Conservation (phyloP, 2,329 filamentous ascomycete species). For the Coniochaeta sp. region DNA sequence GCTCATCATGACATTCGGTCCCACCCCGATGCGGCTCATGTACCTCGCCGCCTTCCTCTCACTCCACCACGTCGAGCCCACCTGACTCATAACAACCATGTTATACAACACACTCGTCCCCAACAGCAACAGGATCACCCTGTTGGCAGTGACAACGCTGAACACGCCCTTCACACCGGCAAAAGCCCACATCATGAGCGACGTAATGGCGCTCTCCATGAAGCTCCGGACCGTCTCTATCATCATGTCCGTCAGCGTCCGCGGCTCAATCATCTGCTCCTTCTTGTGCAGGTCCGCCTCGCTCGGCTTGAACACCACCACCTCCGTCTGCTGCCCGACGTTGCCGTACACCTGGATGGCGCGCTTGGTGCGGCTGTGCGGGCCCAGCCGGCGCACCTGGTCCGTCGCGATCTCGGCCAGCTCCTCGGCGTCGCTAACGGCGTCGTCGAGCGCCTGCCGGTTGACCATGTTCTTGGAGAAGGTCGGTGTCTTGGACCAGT, state of each 20-base stretch:
- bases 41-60: conserved; percentile 75
- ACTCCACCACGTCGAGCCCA: conserved; percentile 73
- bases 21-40: conserved; percentile 75
- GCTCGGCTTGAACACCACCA: conserved; percentile 51
- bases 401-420: conserved; percentile 70
- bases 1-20: conserved; percentile 73
- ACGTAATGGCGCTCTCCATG: conserved; percentile 66
- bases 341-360: conserved; percentile 75
- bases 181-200: conserved; percentile 70
- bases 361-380: conserved; percentile 67
- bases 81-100: conserved; percentile 64
- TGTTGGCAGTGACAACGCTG: conserved; percentile 64
- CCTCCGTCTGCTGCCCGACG: conserved; percentile 61
- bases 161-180: conserved; percentile 58
- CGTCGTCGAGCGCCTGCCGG: conserved; percentile 68
- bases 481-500: conserved; percentile 67
- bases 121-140: conserved; percentile 64
- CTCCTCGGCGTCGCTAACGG: conserved; percentile 64
- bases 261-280: conserved; percentile 55
- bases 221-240: conserved; percentile 68
- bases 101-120: conserved; percentile 66
- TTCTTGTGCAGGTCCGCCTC: conserved; percentile 35
- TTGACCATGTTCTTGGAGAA: conserved; percentile 57
- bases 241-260: conserved; percentile 61
- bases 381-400: conserved; percentile 67